Evolutionary conservation across 169 alveolate species (phyloP).

Genomic region (Plasmodium billcollinsi): DNA sequence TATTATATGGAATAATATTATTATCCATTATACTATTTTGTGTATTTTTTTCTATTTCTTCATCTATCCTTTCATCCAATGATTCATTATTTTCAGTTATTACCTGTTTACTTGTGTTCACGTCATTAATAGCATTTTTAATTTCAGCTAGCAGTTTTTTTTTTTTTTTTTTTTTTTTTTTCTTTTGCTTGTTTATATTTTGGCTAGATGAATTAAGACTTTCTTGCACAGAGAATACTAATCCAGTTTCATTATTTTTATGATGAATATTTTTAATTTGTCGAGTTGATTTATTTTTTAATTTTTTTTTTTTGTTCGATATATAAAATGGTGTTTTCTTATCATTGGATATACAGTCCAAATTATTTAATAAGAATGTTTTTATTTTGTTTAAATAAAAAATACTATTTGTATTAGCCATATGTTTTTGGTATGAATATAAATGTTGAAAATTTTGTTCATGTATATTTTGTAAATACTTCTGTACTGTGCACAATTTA

Average conservation of each 20-base stretch:
- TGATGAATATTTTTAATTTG: neutral
- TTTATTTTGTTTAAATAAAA: conserved; percentile 39
- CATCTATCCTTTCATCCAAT: no score
- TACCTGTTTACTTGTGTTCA: no score
- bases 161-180: no score
- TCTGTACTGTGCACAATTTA: conserved; percentile 21
- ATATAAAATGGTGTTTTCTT: neutral
- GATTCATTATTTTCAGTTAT: no score
- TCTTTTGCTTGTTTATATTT: no score
- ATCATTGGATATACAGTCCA: conserved; percentile 18
- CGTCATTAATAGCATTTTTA: no score
- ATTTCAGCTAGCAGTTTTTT: no score
- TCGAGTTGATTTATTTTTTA: neutral
- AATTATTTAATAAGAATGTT: conserved; percentile 36
- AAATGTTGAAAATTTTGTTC: conserved; percentile 9
- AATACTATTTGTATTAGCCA: conserved; percentile 1
- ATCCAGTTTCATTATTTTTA: no score
- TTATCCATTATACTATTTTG: no score
- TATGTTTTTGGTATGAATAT: conserved; percentile 18
- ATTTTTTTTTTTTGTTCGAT: conserved; percentile 8
- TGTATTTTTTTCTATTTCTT: no score
- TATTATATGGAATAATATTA: no score
- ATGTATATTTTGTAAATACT: neutral
- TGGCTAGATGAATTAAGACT: no score
- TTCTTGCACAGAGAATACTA: neutral